phyloP scores from a whole-genome alignment of 306 rosid genomes.

The Quercus glauca region DNA sequence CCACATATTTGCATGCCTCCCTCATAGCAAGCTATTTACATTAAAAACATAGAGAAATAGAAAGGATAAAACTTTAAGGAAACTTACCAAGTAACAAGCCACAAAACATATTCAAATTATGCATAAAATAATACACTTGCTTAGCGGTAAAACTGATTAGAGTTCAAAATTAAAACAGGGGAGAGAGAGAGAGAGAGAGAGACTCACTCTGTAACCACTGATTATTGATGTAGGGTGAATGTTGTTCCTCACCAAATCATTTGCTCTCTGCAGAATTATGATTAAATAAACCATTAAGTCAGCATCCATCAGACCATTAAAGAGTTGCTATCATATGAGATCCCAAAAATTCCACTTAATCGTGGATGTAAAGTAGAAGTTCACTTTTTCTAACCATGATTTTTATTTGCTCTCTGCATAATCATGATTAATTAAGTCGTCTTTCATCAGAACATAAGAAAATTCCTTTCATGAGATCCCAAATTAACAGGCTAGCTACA shows the following conservation, averaged over 20 bases:
- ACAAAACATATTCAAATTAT: background rate
- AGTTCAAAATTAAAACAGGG: background rate
- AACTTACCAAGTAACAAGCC: slow-evolving; percentile 6
- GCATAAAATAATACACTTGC: background rate
- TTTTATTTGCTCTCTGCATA: slow-evolving; percentile 74
- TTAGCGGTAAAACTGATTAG: background rate
- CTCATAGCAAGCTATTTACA: slow-evolving; percentile 89
- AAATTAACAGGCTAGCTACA: background rate
- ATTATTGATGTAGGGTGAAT: slow-evolving; percentile 97
- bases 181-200: background rate
- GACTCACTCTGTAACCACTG: slow-evolving; percentile 83
- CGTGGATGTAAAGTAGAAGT: slow-evolving; percentile 74
- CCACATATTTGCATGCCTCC: slow-evolving; percentile 90
- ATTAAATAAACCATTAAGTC: background rate
- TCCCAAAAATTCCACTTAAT: background rate
- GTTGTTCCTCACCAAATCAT: slow-evolving; percentile 91
- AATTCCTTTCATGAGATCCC: background rate
- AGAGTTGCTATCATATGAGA: background rate
- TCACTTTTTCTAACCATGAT: slow-evolving; percentile 66
- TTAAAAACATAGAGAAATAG: background rate
- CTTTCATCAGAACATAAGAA: background rate
- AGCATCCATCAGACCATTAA: background rate
- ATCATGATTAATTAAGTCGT: background rate
- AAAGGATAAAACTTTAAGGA: background rate
- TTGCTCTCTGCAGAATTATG: slow-evolving; percentile 66